Evolutionary conservation across 202 grass and related monocot species (phyloP), one percentile per base, ranked within the genome.

Genomic region (Panicum hallii): DNA sequence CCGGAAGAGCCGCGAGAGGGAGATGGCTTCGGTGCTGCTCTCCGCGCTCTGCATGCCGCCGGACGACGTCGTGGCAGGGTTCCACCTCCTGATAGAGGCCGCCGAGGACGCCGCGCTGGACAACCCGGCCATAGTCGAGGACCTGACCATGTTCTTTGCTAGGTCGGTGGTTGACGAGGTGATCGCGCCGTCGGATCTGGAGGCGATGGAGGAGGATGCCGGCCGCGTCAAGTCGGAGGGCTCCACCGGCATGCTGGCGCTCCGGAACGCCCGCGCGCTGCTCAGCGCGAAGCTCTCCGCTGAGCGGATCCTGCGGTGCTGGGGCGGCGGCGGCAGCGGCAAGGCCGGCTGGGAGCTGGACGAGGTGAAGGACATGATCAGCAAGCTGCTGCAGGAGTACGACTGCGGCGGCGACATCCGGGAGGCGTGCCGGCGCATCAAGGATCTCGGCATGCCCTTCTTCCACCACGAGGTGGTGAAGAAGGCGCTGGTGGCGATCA

Each of bases 391-490:
- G 65, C 89, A 93, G 72, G 94, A 97, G 82, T 97, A 97, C 88
- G 91, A 93, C 57, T 82, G 81, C 38, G 87, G 91, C 28, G 94
- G 94, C 5, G 94, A 91, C 65, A 26, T 88, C 47, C 61, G 78
- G 45, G 89, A 97, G 83, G 91, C 94, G 14, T 97, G 89, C 76
- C 84, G 82, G 4, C 88, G 89, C 87, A 97, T 97, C 71, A 84
- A 83, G 66, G 94, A 97, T 16, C 87, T 97, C 5, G 94, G 89
- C 57, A 84, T 97, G 94, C 91, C 94, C 0, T 97, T 97, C 80
- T 97, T 97, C 87, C 91, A 97, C 84, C 94, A 93, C 67, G 94
- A 97, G 86, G 87, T 97, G 45, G 91, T 97, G 68, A 97, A 97
- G 64, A 93, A 93, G 81, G 91, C 77, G 76, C 80, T 97, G 58